These are phyloP conservation scores for Phytophthora fragariaefolia DNA, from an alignment of 352 stramenopile genomes.

Conservation along the genomic window DNA sequence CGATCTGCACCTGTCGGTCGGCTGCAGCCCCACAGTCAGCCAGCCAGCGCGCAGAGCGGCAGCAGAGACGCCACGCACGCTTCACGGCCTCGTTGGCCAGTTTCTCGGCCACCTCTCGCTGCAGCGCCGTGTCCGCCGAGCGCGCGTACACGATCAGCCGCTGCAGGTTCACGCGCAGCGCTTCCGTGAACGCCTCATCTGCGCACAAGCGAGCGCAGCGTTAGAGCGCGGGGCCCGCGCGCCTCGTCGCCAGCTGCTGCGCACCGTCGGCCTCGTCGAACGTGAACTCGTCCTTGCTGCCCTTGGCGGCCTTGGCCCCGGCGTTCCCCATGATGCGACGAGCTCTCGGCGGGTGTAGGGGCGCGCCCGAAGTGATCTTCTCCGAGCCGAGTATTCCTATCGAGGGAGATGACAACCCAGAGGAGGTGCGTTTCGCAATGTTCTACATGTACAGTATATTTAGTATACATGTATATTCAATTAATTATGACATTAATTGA, in stretches of 20 bases:
- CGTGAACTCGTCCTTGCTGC: slow-evolving; percentile 83
- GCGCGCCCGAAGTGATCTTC: slow-evolving; percentile 1
- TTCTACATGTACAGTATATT: too few species aligned
- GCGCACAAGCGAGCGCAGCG: not conserved
- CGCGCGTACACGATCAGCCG: slow-evolving; percentile 94
- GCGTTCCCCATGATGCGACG: slow-evolving; percentile 61
- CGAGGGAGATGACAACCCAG: not conserved
- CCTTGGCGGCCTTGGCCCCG: slow-evolving; percentile 55
- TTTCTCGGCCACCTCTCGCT: slow-evolving; percentile 94
- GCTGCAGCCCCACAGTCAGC: slow-evolving; percentile 46
- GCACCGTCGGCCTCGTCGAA: slow-evolving; percentile 75
- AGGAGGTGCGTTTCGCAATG: not conserved
- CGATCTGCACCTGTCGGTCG: slow-evolving; percentile 94
- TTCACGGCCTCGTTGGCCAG: slow-evolving; percentile 96
- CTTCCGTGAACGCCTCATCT: slow-evolving; percentile 91
- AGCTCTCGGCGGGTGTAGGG: not conserved
- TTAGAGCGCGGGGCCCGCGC: too few species aligned
- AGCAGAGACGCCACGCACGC: slow-evolving; percentile 47
- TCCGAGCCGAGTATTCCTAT: not conserved
- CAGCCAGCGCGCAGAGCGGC: not conserved
- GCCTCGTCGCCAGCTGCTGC: not conserved
- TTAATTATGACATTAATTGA: too few species aligned
- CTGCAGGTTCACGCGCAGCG: slow-evolving; percentile 90
- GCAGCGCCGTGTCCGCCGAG: slow-evolving; percentile 88
- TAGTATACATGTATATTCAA: too few species aligned